Evolutionary conservation across 192 early-diverging fungal genomes (phyloP), one percentile per base, ranked within the genome.

Genomic region (Gigaspora rosea): DNA sequence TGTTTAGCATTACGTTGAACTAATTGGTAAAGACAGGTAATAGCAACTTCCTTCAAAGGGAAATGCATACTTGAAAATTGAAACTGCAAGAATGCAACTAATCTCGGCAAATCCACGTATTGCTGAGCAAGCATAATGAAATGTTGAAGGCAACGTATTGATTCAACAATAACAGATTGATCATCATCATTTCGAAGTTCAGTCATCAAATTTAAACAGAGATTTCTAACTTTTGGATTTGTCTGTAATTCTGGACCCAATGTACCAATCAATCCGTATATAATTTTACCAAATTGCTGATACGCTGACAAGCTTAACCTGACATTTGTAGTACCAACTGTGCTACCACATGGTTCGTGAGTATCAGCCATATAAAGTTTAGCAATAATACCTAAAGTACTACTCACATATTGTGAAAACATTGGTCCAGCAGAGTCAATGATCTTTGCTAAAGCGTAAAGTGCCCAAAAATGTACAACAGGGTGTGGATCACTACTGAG

Each of bases 401-500:
- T 92, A 41, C 91, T 94, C 0, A 95, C 96, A 84, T 91, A 95
- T 0, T 93, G 90, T 27, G 90, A 94, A 78, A 94, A 99, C 94
- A 97, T 96, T 32, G 92, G 81, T 0, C 96, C 96, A 1, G 97
- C 93, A 27, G 95, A 93, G 58, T 94, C 88, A 7, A 97, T 93
- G 0, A 92, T 94, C 76, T 95, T 83, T 8, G 93, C 91, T 68
- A 99, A 81, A 0, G 96, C 90, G 41, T 92, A 88, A 15, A 98
- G 78, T 0, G 97, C 96, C 95, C 97, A 99, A 3, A 90, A 91
- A 78, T 98, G 95, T 12, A 99, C 96, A 0, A 97, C 82, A 0
- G 97, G 95, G 81, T 99, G 95, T 7, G 94, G 88, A 81, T 99
- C 98, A 57, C 91, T 89, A 2, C 93, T 92, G 36, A 99, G 88